Evolutionary conservation across 2,329 filamentous ascomycete genomes (phyloP).

Genomic region (Clarireedia hainanense): DNA sequence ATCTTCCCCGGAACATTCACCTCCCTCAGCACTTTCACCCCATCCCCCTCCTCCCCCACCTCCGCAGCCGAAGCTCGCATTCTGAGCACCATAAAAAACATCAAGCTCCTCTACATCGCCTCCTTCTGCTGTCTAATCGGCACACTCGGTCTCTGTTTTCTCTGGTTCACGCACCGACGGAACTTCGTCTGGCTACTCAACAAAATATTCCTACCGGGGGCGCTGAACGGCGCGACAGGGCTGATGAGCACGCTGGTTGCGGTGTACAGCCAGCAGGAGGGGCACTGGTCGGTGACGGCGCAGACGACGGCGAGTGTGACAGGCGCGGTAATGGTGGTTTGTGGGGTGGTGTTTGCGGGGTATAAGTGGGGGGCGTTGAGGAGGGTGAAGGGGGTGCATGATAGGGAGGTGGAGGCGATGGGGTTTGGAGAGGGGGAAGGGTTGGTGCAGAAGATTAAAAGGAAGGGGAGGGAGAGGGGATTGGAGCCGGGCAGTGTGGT

Average conservation of each 20-base stretch:
- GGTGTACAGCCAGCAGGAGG: constrained; percentile 21
- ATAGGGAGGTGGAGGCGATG: background rate
- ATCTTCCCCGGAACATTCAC: constrained; percentile 27
- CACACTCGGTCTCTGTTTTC: constrained; percentile 19
- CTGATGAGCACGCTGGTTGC: constrained; percentile 23
- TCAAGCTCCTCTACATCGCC: constrained; percentile 20
- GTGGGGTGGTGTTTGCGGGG: constrained; percentile 19
- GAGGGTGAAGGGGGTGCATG: background rate
- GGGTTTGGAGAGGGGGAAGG: constrained; percentile 9
- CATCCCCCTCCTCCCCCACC: constrained; percentile 10
- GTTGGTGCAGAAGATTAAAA: constrained; percentile 18
- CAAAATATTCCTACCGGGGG: constrained; percentile 24
- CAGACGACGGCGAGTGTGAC: constrained; percentile 22
- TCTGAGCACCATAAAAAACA: constrained; percentile 17
- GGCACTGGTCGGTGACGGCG: constrained; percentile 23
- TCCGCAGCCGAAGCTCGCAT: constrained; percentile 11
- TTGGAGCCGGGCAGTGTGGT: constrained; percentile 21
- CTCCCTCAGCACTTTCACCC: constrained; percentile 1
- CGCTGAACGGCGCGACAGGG: constrained; percentile 22
- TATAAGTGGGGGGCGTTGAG: constrained; percentile 24
- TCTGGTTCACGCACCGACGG: constrained; percentile 16
- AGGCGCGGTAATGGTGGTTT: constrained; percentile 16
- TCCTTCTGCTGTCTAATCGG: constrained; percentile 20
- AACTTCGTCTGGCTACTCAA: constrained; percentile 27
- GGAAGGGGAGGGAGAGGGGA: constrained; percentile 15